Base-by-base conservation (phyloP, 148 eudicot species). In the Heliamphora exappendiculata region DNA sequence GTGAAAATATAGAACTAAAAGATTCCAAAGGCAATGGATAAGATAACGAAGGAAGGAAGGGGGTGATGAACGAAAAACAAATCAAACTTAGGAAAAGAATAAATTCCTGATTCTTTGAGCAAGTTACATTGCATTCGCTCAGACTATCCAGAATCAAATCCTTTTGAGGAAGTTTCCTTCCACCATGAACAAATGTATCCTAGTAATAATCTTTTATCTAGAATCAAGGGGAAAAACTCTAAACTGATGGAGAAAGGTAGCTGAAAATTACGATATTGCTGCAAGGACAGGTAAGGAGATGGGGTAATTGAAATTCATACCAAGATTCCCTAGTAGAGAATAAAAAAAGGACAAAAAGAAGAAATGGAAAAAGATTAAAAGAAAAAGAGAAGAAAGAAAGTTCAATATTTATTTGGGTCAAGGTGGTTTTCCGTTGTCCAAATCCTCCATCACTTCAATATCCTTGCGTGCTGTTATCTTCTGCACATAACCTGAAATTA, bases 361-460 rank as follows among this genome's bases (percentile, higher is more conserved):
- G n/a, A n/a, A n/a, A n/a, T n/a, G n/a, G n/a, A n/a, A n/a, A n/a
- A 9, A 62, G 67, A 62, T 62, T 37, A 16, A 3, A 66, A 37
- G 20, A 11, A 13, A 16, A 16, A 20, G 7, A 50, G 20, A 33
- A 5, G 11, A 44, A 66, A 41, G 1, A 24, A 66, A 76, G 31
- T 39, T 41, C 28, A 20, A 22, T 11, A 66, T 39, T 26, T n/a
- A 36, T 34, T 34, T 20, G 36, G 37, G 72, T 87, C 85, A 91
- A 63, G 93, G 81, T 20, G 92, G 91, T 81, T 89, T 88, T 69
- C 89, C 91, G 49, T 90, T 86, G 71, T 87, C 91, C 86, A 93
- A 67, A 83, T 92, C 94, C 78, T 91, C 97, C 99, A 95, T 95
- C 79, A 88, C 72, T 76, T 92, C 90, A 66, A 95, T 86, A 80